Evolutionary conservation across 805 yeast species (phyloP), one percentile per base, ranked within the genome.

Genomic region (Ogataea thermomethanolica): DNA sequence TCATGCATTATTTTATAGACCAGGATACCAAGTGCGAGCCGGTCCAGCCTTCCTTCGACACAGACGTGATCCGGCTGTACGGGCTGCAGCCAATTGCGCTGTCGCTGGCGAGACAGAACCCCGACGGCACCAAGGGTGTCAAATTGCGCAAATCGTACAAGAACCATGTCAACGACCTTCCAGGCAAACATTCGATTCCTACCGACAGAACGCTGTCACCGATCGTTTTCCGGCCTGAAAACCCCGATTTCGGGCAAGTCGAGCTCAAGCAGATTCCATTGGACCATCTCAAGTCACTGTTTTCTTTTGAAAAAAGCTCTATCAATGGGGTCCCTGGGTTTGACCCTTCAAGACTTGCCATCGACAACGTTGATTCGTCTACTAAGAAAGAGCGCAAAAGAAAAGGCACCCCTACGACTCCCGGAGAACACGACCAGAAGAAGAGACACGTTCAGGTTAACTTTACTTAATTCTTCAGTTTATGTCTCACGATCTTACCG

Each of bases 61-160:
- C 79, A 39, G 85, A 90, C 61, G 68, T 93, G 37, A 72, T 89
- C 14, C 65, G 76, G 20, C 61, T 84, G 11, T 93, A 88, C 53
- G 81, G 80, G 1, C 64, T 93, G 29, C 74, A 75, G 28, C 73
- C 71, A 2, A 66, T 90, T 10, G 85, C 96, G 1, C 70, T 76
- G 39, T 81, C 95, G 3, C 82, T 93, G 30, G 95, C 96, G 1
- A 74, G 99, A 55, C 74, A 82, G 8, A 89, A 86, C 54, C 81
- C 88, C 2, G 95, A 84, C 54, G 96, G 96, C 0, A 75, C 93
- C 0, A 89, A 86, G 51, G 96, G 96, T 39, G 89, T 89, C 27
- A 93, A 93, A 64, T 73, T 93, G 40, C 74, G 99, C 53, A 93
- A 93, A 64, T 88, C 97, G 0, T 93, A 93, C 65, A 93, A 93